These are phyloP conservation scores for Triangularia setosa DNA, from an alignment of 2,329 filamentous ascomycete species.

Conservation along the genomic window DNA sequence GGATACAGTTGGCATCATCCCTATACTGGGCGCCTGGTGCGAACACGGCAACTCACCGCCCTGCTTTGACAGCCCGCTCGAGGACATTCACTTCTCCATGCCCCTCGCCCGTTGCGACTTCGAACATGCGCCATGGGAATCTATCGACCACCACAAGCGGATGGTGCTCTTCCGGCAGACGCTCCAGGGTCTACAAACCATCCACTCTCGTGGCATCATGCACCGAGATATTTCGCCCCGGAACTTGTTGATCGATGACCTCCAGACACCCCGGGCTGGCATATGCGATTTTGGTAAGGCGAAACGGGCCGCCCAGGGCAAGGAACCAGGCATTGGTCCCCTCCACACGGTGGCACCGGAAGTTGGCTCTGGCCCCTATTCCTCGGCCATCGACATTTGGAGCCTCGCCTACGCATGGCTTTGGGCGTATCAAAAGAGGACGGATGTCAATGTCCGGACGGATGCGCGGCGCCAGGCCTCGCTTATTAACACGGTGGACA, in stretches of 20 bases:
- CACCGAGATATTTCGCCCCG: slow-evolving; percentile 19
- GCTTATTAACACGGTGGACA: background rate
- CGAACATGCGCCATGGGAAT: slow-evolving; percentile 3
- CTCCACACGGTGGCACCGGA: slow-evolving; percentile 11
- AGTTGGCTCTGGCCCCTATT: slow-evolving; percentile 7
- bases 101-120: slow-evolving; percentile 14
- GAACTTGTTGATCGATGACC: slow-evolving; percentile 17
- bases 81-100: slow-evolving; percentile 15
- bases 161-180: slow-evolving; percentile 14
- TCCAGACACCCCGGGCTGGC: slow-evolving; percentile 8
- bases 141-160: background rate
- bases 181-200: slow-evolving; percentile 13
- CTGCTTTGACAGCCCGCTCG: slow-evolving; percentile 1
- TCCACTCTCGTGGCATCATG: slow-evolving; percentile 16
- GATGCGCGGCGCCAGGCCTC: background rate
- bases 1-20: slow-evolving; percentile 4
- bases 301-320: background rate
- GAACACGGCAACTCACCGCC: slow-evolving; percentile 7
- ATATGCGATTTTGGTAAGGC: slow-evolving; percentile 18
- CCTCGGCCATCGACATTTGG: slow-evolving; percentile 6
- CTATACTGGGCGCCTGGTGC: slow-evolving; percentile 5
- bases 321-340: slow-evolving; percentile 11
- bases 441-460: background rate
- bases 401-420: slow-evolving; percentile 14
- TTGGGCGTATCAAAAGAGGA: slow-evolving; percentile 8